Percentiles rank a stretch among this genome's conserved stretches.
These are phyloP conservation scores for Debaryomyces tyrocola DNA, from an alignment of 805 yeast genomes.

Conservation along the genomic window DNA sequence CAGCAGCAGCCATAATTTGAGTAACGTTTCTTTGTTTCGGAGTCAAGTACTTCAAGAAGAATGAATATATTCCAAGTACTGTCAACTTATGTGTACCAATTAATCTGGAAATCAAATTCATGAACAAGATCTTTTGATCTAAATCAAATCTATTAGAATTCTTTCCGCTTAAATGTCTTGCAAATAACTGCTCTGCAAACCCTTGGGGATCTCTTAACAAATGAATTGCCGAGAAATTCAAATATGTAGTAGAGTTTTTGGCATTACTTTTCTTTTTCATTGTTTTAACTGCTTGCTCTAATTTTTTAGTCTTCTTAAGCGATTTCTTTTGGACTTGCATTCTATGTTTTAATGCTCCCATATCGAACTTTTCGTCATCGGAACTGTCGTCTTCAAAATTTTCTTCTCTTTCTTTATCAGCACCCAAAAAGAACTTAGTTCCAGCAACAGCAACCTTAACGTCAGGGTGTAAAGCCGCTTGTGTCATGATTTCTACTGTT, in stretches of 20 bases:
- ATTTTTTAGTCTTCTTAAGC: slow-evolving; percentile 74
- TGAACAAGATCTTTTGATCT: slow-evolving; percentile 85
- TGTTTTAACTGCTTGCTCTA: slow-evolving; percentile 70
- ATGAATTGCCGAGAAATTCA: slow-evolving; percentile 94
- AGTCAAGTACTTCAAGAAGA: slow-evolving; percentile 82
- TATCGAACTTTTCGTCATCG: slow-evolving; percentile 72
- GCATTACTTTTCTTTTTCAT: slow-evolving; percentile 61
- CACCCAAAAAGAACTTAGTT: slow-evolving; percentile 87
- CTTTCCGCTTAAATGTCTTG: slow-evolving; percentile 68
- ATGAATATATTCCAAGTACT: slow-evolving; percentile 86
- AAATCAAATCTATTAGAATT: slow-evolving; percentile 69
- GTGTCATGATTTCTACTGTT: slow-evolving; percentile 96
- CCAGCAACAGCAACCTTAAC: slow-evolving; percentile 87
- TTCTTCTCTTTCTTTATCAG: slow-evolving; percentile 91
- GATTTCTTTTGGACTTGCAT: slow-evolving; percentile 82
- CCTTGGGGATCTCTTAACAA: slow-evolving; percentile 96
- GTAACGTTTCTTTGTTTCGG: slow-evolving; percentile 96
- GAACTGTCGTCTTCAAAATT: slow-evolving; percentile 69
- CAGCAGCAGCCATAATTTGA: slow-evolving; percentile 93
- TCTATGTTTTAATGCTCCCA: slow-evolving; percentile 73
- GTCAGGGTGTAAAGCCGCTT: slow-evolving; percentile 88
- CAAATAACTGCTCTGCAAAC: slow-evolving; percentile 83
- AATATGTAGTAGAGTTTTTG: slow-evolving; percentile 60
- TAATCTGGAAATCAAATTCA: slow-evolving; percentile 84
- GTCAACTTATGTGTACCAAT: slow-evolving; percentile 94